phyloP scores from a whole-genome alignment of 108 stramenopile species.

The Skeletonema grethae region DNA sequence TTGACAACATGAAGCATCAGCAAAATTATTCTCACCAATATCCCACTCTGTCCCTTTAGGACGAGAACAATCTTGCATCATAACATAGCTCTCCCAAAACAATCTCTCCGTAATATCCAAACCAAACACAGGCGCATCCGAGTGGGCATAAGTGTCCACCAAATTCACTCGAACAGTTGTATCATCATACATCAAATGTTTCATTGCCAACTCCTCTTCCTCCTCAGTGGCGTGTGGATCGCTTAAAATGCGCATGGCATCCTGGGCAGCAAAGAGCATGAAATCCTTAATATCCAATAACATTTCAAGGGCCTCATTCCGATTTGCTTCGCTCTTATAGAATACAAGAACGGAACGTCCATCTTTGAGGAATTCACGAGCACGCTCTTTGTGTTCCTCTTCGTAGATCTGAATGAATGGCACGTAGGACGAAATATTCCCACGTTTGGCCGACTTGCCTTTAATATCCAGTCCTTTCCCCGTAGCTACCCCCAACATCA shows the following conservation, averaged over 20 bases:
- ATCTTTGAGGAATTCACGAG: constrained; percentile 21
- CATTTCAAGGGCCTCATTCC: constrained; percentile 38
- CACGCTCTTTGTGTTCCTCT: constrained; percentile 53
- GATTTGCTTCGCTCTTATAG: constrained; percentile 20
- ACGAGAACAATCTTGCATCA: constrained; percentile 48
- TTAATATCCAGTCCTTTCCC: constrained; percentile 85
- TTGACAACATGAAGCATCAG: too few species aligned
- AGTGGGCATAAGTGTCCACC: constrained; percentile 16
- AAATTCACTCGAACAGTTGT: constrained; percentile 9
- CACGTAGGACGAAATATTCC: constrained; percentile 61
- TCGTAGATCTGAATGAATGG: constrained; percentile 75
- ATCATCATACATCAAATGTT: constrained; percentile 43
- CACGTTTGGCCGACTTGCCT: constrained; percentile 72
- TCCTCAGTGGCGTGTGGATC: constrained; percentile 23
- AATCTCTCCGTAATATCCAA: constrained; percentile 53
- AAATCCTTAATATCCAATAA: constrained; percentile 27
- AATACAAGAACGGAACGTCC: constrained; percentile 36
- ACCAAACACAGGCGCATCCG: constrained; percentile 30
- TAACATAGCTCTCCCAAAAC: constrained; percentile 59
- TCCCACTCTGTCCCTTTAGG: constrained; percentile 43
- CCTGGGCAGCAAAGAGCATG: constrained; percentile 30
- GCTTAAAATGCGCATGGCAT: constrained; percentile 32
- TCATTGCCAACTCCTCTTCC: constrained; percentile 44
- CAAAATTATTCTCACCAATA: constrained; percentile 13
- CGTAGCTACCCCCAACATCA: constrained; percentile 68